Evolutionary conservation across 257 asterid genomes (phyloP).

Genomic region (Oldenlandia corymbosa): DNA sequence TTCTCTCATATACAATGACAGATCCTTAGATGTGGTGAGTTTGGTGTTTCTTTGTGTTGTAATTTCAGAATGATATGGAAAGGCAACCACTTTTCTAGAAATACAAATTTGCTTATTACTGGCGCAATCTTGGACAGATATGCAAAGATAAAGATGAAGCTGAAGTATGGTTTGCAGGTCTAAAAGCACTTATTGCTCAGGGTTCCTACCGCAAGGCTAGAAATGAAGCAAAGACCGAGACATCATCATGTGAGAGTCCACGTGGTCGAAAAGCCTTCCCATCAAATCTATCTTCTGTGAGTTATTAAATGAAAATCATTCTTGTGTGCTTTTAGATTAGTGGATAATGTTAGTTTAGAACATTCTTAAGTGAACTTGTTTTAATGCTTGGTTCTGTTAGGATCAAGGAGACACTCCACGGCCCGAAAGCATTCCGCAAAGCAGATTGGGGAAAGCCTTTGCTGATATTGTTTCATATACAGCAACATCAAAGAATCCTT

Average conservation of each 20-base stretch:
- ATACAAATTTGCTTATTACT: background rate
- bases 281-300: conserved; percentile 42
- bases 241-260: conserved; percentile 42
- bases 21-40: conserved; percentile 92
- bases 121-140: conserved; percentile 38
- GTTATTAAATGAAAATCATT: conserved; percentile 20
- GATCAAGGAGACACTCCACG: conserved; percentile 48
- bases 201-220: conserved; percentile 42
- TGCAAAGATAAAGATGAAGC: conserved; percentile 98
- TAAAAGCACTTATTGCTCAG: conserved; percentile 64
- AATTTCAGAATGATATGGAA: background rate
- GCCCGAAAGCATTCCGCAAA: conserved; percentile 41
- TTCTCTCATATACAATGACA: conserved; percentile 70
- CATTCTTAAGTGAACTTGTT: background rate
- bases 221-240: conserved; percentile 45
- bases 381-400: conserved; percentile 28
- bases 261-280: conserved; percentile 35
- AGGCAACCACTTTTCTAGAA: background rate
- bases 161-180: conserved; percentile 84
- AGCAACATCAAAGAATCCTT: conserved; percentile 47
- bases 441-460: conserved; percentile 68
- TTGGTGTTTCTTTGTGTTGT: conserved; percentile 16
- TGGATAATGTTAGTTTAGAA: background rate
- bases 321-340: conserved; percentile 12
- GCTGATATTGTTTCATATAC: conserved; percentile 65